These are phyloP conservation scores for Paracamarosporium sp. DNA, from an alignment of 2,329 filamentous ascomycete genomes.

Conservation along the genomic window DNA sequence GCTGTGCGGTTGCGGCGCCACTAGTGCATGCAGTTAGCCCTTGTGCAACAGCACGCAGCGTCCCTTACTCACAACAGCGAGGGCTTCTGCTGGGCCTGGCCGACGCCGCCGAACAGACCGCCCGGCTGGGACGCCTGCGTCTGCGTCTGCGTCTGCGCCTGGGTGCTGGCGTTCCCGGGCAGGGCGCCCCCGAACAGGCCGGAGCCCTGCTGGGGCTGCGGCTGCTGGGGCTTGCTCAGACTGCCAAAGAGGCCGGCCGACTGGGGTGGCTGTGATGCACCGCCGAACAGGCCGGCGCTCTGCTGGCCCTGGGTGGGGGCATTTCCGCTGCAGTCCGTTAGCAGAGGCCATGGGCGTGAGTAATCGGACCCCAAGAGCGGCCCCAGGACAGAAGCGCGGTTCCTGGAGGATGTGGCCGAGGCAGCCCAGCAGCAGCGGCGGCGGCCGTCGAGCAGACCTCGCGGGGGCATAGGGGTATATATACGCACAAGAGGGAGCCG, in stretches of 20 bases:
- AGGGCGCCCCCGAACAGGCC: conserved; percentile 44
- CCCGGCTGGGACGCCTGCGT: conserved; percentile 36
- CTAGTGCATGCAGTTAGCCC: conserved; percentile 40
- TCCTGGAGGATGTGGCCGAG: conserved; percentile 14
- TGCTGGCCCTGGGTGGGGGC: conserved; percentile 32
- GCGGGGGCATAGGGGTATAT: conserved; percentile 18
- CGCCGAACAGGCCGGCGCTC: conserved; percentile 31
- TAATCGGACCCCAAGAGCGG: conserved; percentile 5
- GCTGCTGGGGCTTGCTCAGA: conserved; percentile 35
- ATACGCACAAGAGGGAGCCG: conserved; percentile 56
- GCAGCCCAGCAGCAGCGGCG: neutral
- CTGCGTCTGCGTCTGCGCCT: conserved; percentile 31
- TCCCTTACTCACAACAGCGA: conserved; percentile 46
- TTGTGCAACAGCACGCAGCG: conserved; percentile 16
- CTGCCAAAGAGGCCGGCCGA: conserved; percentile 45
- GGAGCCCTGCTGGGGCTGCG: conserved; percentile 33
- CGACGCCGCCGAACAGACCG: conserved; percentile 39
- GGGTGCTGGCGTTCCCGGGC: conserved; percentile 26
- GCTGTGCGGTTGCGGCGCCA: conserved; percentile 39
- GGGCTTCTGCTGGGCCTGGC: conserved; percentile 31
- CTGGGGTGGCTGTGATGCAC: conserved; percentile 33
- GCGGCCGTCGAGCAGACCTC: neutral
- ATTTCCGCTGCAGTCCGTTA: conserved; percentile 38
- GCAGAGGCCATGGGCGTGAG: conserved; percentile 15
- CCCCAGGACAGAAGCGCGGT: conserved; percentile 14